A percentile compares a stretch with the other conserved stretches of the same genome.
phyloP scores from a whole-genome alignment of 1,284 basidiomycete species.

The Cutaneotrichosporon mucoides region DNA sequence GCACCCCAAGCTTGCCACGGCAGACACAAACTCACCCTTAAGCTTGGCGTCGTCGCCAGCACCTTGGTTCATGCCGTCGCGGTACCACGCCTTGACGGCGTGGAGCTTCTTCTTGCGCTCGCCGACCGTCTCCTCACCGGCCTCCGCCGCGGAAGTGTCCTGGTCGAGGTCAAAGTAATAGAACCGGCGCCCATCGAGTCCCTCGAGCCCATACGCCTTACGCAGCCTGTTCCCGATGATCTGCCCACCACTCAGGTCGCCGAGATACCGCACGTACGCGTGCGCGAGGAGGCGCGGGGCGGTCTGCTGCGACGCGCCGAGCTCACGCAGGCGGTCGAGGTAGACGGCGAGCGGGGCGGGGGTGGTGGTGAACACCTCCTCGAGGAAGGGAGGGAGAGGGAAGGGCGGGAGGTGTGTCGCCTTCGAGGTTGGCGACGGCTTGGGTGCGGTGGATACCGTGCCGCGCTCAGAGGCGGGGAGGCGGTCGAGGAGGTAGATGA shows the following conservation, averaged over 20 bases:
- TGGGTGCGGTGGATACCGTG: no score
- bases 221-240: conserved; percentile 61
- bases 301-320: conserved; percentile 51
- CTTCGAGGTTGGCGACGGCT: no score
- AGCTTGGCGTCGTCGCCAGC: conserved; percentile 54
- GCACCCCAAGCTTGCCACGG: background rate
- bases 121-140: conserved; percentile 53
- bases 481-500: conserved; percentile 58
- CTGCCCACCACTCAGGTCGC: conserved; percentile 78
- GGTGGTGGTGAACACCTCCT: conserved; percentile 46
- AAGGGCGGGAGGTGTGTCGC: conserved; percentile 57
- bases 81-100: conserved; percentile 73
- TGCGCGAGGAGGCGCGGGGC: conserved; percentile 68
- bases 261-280: conserved; percentile 79
- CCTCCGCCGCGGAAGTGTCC: conserved; percentile 24
- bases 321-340: conserved; percentile 53
- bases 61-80: conserved; percentile 65
- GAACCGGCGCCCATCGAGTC: conserved; percentile 59
- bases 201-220: conserved; percentile 63
- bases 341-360: conserved; percentile 59
- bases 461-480: conserved; percentile 17
- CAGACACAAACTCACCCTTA: conserved; percentile 54
- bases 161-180: conserved; percentile 64
- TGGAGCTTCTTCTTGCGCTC: conserved; percentile 52
- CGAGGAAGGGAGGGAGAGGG: conserved; percentile 50